Conservation (phyloP, 2,329 filamentous ascomycete species). For the Aureobasidium musti region DNA sequence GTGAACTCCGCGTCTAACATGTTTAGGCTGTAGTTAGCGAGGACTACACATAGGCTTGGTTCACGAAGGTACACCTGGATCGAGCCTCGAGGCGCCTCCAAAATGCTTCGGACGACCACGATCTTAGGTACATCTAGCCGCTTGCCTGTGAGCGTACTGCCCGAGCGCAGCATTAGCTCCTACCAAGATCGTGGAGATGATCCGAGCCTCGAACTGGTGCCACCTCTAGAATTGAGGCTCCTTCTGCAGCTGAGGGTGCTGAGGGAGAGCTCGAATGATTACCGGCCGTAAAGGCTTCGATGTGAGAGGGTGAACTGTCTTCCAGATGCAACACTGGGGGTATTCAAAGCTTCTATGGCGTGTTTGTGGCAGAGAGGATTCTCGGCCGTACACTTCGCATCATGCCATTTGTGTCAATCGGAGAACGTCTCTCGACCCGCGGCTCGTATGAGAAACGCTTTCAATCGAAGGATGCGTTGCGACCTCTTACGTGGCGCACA, state of each 20-base stretch:
- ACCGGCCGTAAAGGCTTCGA: slow-evolving; percentile 1
- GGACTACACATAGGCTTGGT: neutral
- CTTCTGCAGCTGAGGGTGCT: no score
- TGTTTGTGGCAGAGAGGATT: neutral
- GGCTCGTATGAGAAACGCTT: no score
- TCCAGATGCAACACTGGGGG: slow-evolving; percentile 10
- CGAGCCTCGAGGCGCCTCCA: neutral
- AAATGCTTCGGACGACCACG: neutral
- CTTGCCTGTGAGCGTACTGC: neutral
- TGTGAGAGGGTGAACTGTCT: neutral
- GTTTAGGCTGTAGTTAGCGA: slow-evolving; percentile 14
- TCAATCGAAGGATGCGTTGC: no score
- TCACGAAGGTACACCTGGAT: neutral
- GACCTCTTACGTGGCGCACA: neutral
- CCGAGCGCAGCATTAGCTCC: neutral
- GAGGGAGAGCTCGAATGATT: neutral
- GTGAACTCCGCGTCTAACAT: neutral
- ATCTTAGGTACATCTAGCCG: neutral
- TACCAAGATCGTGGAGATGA: neutral
- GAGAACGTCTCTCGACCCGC: neutral
- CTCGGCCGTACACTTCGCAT: neutral
- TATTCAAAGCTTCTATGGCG: slow-evolving; percentile 7
- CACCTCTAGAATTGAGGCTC: neutral
- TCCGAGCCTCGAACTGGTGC: neutral
- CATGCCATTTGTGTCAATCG: neutral